These are phyloP conservation scores for Plectosphaerella sp. DNA, from an alignment of 2,329 filamentous ascomycete genomes.

Conservation along the genomic window DNA sequence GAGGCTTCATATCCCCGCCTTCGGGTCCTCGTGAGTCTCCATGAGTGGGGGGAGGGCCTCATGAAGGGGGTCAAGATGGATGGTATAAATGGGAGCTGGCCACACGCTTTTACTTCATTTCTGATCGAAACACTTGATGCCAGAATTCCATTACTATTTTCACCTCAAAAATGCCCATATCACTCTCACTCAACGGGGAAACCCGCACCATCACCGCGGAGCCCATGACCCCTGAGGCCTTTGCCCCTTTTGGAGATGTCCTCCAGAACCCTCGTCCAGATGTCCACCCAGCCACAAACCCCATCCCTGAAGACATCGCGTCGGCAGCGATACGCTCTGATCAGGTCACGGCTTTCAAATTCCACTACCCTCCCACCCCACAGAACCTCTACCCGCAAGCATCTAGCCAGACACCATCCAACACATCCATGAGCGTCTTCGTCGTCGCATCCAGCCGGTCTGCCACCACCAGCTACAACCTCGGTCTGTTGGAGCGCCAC, in stretches of 20 bases:
- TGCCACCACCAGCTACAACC: conserved; percentile 23
- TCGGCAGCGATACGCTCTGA: conserved; percentile 39
- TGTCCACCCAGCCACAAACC: conserved; percentile 37
- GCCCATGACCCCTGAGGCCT: conserved; percentile 64
- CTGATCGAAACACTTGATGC: too few species aligned
- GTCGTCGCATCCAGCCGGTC: conserved; percentile 10
- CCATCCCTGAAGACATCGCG: conserved; percentile 9
- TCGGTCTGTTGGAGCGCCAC: conserved; percentile 79
- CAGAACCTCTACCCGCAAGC: conserved; percentile 63
- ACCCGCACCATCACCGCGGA: conserved; percentile 42
- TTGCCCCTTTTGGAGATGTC: conserved; percentile 77
- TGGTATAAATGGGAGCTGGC: too few species aligned
- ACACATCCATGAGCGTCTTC: conserved; percentile 19
- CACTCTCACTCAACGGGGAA: neutral
- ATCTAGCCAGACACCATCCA: conserved; percentile 40
- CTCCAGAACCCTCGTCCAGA: conserved; percentile 65
- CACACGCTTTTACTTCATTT: too few species aligned
- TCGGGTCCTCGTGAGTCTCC: too few species aligned
- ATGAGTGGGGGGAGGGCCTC: too few species aligned
- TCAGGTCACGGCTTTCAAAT: conserved; percentile 85
- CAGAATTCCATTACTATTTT: too few species aligned
- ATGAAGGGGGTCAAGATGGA: too few species aligned
- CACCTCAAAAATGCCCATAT: neutral
- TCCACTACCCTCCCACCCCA: conserved; percentile 71
- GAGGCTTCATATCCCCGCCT: too few species aligned